Conservation (phyloP, 768 basidiomycete species). For the Paxillus involutus region DNA sequence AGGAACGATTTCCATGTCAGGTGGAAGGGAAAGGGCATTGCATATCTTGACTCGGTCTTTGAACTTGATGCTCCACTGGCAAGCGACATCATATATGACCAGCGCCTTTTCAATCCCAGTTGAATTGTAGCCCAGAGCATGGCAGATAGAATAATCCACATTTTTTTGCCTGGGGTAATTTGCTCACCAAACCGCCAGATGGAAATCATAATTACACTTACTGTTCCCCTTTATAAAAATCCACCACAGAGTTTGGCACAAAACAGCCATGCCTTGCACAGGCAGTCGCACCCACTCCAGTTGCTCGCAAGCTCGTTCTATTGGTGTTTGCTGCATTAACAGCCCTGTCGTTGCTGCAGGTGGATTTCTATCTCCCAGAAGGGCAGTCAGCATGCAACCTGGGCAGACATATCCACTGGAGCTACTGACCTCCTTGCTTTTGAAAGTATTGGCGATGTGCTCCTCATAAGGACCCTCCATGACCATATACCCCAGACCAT, state of each 20-base stretch:
- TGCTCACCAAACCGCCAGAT: background rate
- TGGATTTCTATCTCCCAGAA: slow-evolving; percentile 3
- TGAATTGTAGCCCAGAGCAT: slow-evolving; percentile 13
- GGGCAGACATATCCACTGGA: background rate
- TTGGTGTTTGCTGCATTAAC: slow-evolving; percentile 14
- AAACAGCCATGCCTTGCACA: slow-evolving; percentile 33
- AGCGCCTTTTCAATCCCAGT: background rate
- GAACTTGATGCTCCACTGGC: slow-evolving; percentile 25
- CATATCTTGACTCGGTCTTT: background rate
- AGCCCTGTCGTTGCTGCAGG: slow-evolving; percentile 16
- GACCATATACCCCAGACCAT: slow-evolving; percentile 30
- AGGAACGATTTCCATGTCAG: slow-evolving; percentile 5
- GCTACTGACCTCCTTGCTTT: slow-evolving; percentile 6
- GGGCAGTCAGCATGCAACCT: background rate
- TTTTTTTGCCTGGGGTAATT: slow-evolving; percentile 23
- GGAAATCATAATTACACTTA: slow-evolving; percentile 2
- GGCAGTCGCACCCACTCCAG: slow-evolving; percentile 14
- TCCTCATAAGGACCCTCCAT: slow-evolving; percentile 11
- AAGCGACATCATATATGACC: slow-evolving; percentile 32
- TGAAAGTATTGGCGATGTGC: slow-evolving; percentile 14
- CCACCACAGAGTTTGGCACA: slow-evolving; percentile 29
- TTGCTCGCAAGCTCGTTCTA: slow-evolving; percentile 14
- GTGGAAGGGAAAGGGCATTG: background rate
- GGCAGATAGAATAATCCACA: slow-evolving; percentile 26
- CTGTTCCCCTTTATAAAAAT: slow-evolving; percentile 32